Evolutionary conservation across 2,329 filamentous ascomycete genomes (phyloP), one percentile per base, ranked within the genome.

Genomic region (Metarhizium rileyi): DNA sequence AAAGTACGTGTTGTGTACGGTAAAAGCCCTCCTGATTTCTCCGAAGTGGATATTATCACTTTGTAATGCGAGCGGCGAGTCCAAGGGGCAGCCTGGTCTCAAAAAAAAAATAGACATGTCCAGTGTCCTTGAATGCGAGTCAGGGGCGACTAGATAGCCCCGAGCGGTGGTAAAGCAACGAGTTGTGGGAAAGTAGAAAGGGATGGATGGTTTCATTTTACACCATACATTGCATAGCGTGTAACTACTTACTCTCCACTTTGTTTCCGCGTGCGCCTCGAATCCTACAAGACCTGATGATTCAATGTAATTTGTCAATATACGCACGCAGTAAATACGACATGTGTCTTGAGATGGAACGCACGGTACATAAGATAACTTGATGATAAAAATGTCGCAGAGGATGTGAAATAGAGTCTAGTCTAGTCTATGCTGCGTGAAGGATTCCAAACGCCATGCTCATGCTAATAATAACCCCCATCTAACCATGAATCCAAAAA

Each of bases 21-120:
- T 55, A 81, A 81, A 54, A 87, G 89, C 53, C 90, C 90, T 16
- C 90, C 90, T 0, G 90, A 95, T 67, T 94, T 95, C 63, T 90
- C 86, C 0, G 87, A 94, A 66, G 74, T 91, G 26, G 89, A 95
- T 68, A 70, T 95, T 59, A 94, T 95, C 67, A 84, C 84, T 62
- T 67, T 95, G 53, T 94, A 59, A 61, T 44, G 4, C n/a, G 5
- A 28, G n/a, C 35, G n/a, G 5, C 16, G 35, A 40, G 45, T 5
- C 7, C 20, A 9, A 5, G 12, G 38, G 12, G 38, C 6, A 22
- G 16, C 30, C 7, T 33, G 30, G 30, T 33, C 30, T 33, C 3
- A 44, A n/a, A n/a, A n/a, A n/a, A n/a, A n/a, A n/a, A n/a, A 26
- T 43, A 51, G 51, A 38, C 18, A n/a, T n/a, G n/a, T 7, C 35